Evolutionary conservation across 2,329 filamentous ascomycete species (phyloP).

Genomic region (Pseudogymnoascus sp.): DNA sequence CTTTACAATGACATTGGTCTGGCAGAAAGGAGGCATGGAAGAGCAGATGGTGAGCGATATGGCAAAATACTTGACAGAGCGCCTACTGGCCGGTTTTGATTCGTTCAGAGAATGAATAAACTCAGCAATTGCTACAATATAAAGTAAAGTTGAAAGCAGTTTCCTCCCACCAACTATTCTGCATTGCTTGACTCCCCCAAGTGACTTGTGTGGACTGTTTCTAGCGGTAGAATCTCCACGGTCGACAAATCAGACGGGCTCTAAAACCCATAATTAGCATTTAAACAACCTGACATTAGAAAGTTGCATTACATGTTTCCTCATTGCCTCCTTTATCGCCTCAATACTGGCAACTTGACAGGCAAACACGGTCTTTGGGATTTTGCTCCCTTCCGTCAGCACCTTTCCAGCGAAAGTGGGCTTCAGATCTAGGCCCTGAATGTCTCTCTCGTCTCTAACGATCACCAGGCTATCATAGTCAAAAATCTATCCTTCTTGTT

Average conservation of each 20-base stretch:
- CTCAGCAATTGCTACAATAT: not conserved
- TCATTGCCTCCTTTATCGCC: not conserved
- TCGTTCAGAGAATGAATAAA: not conserved
- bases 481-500: not conserved
- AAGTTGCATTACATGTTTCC: not conserved
- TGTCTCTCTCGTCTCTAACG: not conserved
- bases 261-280: not conserved
- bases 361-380: not conserved
- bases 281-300: not conserved
- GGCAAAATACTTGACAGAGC: not conserved
- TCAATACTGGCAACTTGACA: not conserved
- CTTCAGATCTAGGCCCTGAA: not conserved
- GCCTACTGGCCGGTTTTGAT: not conserved
- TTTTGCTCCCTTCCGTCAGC: not conserved
- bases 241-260: not conserved
- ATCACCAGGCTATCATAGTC: not conserved
- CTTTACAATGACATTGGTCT: constrained; percentile 17
- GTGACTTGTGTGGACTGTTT: not conserved
- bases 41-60: constrained; percentile 11
- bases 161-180: not conserved
- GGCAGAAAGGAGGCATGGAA: constrained; percentile 19
- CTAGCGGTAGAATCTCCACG: not conserved
- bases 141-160: not conserved
- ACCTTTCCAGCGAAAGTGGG: not conserved
- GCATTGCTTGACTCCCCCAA: not conserved